Percentiles rank a stretch among this genome's conserved stretches.
These are phyloP conservation scores for Fimicolochytrium jonesii DNA, from an alignment of 192 early-diverging fungal species.

Conservation along the genomic window DNA sequence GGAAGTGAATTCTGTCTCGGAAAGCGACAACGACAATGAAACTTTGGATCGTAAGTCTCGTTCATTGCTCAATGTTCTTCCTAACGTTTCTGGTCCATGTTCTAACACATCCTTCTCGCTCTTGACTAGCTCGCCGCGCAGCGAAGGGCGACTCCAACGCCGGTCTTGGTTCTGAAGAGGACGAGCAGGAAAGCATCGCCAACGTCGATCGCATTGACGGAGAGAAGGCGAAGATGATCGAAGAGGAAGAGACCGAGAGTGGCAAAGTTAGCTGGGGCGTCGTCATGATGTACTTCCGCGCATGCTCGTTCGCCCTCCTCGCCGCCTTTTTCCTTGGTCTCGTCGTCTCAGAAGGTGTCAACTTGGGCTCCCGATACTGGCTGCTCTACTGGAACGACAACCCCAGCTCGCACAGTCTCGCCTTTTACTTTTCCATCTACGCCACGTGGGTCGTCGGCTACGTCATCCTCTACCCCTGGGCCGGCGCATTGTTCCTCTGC, in stretches of 20 bases:
- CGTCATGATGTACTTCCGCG: constrained; percentile 10
- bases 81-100: too few species aligned
- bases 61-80: too few species aligned
- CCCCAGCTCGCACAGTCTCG: neutral
- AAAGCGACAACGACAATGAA: neutral
- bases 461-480: constrained; percentile 7
- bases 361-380: constrained; percentile 20
- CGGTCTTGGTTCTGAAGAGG: too few species aligned
- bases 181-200: too few species aligned
- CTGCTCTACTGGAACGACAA: constrained; percentile 13
- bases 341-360: constrained; percentile 17
- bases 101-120: too few species aligned
- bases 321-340: constrained; percentile 2
- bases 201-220: too few species aligned
- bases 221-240: neutral
- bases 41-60: neutral
- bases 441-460: neutral
- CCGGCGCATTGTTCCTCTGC: constrained; percentile 4
- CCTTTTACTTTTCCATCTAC: constrained; percentile 6
- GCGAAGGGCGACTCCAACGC: constrained; percentile 28
- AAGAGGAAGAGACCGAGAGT: constrained; percentile 9
- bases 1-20: neutral
- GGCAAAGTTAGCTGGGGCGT: constrained; percentile 3
- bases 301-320: constrained; percentile 14
- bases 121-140: neutral